phyloP scores from a whole-genome alignment of 225 moss, liverwort and hornwort genomes.

The Thuidium tamariscinum region DNA sequence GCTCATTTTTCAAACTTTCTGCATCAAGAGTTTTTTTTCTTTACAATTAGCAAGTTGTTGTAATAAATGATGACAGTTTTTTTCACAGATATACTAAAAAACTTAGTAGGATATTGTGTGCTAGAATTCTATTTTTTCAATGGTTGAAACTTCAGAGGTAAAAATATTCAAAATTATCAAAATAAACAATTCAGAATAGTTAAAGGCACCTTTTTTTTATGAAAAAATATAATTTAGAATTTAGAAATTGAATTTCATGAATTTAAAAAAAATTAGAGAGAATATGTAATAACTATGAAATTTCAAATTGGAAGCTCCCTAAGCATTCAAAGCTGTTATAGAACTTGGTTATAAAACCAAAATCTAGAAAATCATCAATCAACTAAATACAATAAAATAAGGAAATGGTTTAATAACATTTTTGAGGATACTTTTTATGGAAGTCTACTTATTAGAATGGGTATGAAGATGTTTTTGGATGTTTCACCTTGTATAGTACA shows the following conservation, averaged over 20 bases:
- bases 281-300: neutral
- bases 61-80: neutral
- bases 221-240: neutral
- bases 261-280: neutral
- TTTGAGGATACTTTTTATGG: no score
- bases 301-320: neutral
- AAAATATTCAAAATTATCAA: no score
- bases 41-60: no score
- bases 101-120: neutral
- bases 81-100: neutral
- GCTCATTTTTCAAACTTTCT: no score
- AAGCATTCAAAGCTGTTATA: fast-evolving
- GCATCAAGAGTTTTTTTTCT: neutral
- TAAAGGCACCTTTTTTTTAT: neutral
- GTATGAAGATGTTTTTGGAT: no score
- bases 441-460: no score
- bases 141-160: neutral
- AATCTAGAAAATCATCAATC: neutral
- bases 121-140: neutral
- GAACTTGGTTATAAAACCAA: neutral
- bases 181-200: neutral
- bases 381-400: neutral
- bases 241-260: neutral
- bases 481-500: no score
- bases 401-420: no score